A percentile compares a stretch with the other conserved stretches of the same genome.
Conservation (phyloP, 805 yeast genomes). For the Candida sonorensis region DNA sequence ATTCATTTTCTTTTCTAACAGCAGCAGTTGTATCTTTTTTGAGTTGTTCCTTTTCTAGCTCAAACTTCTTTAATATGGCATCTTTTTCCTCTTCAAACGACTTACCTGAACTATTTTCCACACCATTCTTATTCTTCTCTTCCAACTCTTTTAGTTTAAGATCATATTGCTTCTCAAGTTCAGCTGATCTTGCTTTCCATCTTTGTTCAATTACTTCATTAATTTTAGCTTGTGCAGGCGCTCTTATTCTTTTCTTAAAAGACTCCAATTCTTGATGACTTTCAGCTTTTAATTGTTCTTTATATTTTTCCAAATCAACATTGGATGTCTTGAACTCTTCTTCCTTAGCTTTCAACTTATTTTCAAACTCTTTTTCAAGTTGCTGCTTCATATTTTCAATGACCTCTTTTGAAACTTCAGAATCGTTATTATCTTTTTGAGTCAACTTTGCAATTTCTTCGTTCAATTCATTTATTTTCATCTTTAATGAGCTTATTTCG, state of each 20-base stretch:
- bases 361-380: slow-evolving; percentile 14
- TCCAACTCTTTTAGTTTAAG: slow-evolving; percentile 19
- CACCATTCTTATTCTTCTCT: slow-evolving; percentile 1
- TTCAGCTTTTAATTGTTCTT: slow-evolving; percentile 19
- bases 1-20: slow-evolving; percentile 50
- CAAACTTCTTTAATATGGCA: slow-evolving; percentile 16
- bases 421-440: neutral
- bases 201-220: slow-evolving; percentile 30
- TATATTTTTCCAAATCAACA: slow-evolving; percentile 17
- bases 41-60: slow-evolving; percentile 28
- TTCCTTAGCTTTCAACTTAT: slow-evolving; percentile 13
- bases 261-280: slow-evolving; percentile 27
- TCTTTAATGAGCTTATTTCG: slow-evolving; percentile 13
- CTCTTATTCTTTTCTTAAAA: slow-evolving; percentile 30
- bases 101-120: slow-evolving; percentile 2
- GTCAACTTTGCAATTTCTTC: slow-evolving; percentile 3
- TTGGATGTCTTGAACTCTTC: slow-evolving; percentile 14
- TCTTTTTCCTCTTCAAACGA: slow-evolving; percentile 11
- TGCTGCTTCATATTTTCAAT: slow-evolving; percentile 15
- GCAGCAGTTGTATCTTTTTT: slow-evolving; percentile 41
- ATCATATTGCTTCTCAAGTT: slow-evolving; percentile 27
- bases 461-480: slow-evolving; percentile 9
- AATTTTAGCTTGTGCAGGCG: slow-evolving; percentile 31
- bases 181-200: slow-evolving; percentile 26
- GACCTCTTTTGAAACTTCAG: neutral